Evolutionary conservation across 2,329 filamentous ascomycete genomes (phyloP), one percentile per base, ranked within the genome.

Genomic region (Colletotrichum falcatum): DNA sequence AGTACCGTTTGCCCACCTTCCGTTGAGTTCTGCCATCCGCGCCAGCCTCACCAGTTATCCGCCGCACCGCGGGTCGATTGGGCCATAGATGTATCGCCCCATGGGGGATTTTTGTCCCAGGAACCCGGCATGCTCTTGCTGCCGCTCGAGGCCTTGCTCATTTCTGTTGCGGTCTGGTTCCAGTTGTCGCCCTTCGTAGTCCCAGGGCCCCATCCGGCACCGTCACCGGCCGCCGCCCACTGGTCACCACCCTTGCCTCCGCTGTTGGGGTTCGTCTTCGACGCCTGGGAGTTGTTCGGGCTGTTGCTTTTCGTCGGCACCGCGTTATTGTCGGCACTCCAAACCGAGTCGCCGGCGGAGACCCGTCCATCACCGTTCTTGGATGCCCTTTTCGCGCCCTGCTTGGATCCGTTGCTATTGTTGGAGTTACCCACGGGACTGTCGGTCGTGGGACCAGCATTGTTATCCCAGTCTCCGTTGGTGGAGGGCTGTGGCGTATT

Each of bases 91-190:
- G 65, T 39, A 30, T 73, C 65, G n/a, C 59, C 70, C 72, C 72
- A 73, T 14, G 63, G 62, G 5, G 14, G 46, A 3, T 2, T 20
- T 12, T 46, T 23, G 16, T 74, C 63, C 71, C 68, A 74, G 16
- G 71, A 65, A 18, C 73, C 73, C 6, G 73, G 73, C 73, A 74
- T 74, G 39, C 44, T 73, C 67, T 65, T 69, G 61, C 56, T 72
- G 59, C 61, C 61, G 53, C 62, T 59, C 35, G 66, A 72, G 9
- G 56, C 46, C 64, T 70, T 70, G 51, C 64, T 66, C 46, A 59
- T 55, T 23, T 70, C 61, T 6, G 65, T 69, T n/a, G 53, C 53
- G 6, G 60, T 65, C n/a, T 56, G 66, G 16, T 66, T 60, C 11
- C 26, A 70, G 35, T 69, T 63, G n/a, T 67, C 51, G 46, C 53